Base-by-base conservation (phyloP, 2,329 filamentous ascomycete genomes). In the Alternaria triticimaculans region DNA sequence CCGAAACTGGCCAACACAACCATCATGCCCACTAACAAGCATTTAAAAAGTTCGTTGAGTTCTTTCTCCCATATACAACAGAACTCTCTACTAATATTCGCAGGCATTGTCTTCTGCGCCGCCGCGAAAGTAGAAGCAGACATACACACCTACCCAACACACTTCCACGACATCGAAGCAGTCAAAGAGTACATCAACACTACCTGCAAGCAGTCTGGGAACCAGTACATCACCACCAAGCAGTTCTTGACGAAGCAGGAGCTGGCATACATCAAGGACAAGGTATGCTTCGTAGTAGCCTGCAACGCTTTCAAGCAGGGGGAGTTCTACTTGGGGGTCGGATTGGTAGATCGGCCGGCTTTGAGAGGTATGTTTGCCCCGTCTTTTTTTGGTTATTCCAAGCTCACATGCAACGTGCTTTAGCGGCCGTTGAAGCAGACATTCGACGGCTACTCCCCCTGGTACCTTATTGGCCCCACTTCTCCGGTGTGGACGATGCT, bases 301-400 rank as follows among this genome's bases (percentile, higher is more conserved):
- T 21, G 49, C 8, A 59, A 55, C 2, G 66, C 68, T 10, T 61
- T 65, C 14, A 6, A 57, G 6, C 26, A 60, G 11, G 60, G 60
- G 5, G 58, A 65, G 30, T 70, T 70, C 43, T 61, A 62, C 12
- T 43, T 67, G 6, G 50, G 62, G n/a, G 30, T 60, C 14, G 21
- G 21, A 3, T 14, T 64, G 18, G 45, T 43, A 1, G 58, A 68
- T 15, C 57, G 10, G 55, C 49, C 18, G 10, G 48, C 41, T 25
- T 5, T 60, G 5, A 28, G 57, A 28, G 12, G 57, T 59, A 60
- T n/a, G 26, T 12, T 23, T 46, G 6, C 8, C 3, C 26, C 1
- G 2, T 23, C 5, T 21, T 23, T 23, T 5, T 23, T 23, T 23
- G 21, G 21, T 23, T 5, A 5, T 23, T 5, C 21, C 4, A n/a